Evolutionary conservation across 495 filamentous ascomycete genomes (phyloP).

Genomic region (Penicillium coprophilum): DNA sequence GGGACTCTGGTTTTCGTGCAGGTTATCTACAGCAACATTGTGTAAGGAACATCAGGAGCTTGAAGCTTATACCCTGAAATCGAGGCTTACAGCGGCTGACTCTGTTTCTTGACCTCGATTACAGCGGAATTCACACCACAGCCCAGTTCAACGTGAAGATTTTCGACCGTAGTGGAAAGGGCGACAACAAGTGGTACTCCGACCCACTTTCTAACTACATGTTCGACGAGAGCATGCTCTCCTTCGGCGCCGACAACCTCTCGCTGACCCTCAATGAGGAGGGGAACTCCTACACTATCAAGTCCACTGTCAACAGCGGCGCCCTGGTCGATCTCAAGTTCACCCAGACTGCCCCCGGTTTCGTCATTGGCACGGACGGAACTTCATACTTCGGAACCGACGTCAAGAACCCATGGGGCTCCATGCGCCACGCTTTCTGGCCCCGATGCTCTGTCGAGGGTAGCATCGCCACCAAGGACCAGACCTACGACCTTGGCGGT

Average conservation of each 20-base stretch:
- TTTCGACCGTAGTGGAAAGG: constrained; percentile 71
- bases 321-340: constrained; percentile 82
- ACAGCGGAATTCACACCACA: constrained; percentile 83
- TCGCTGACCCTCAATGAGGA: constrained; percentile 82
- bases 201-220: constrained; percentile 70
- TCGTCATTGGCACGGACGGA: constrained; percentile 83
- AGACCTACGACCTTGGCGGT: constrained; percentile 80
- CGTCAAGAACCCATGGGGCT: constrained; percentile 80
- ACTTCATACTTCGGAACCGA: constrained; percentile 85
- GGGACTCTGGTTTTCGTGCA: constrained; percentile 79
- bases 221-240: constrained; percentile 79
- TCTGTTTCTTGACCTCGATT: background rate
- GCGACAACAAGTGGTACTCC: constrained; percentile 73
- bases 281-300: constrained; percentile 76
- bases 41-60: constrained; percentile 54
- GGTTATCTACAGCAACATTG: constrained; percentile 97
- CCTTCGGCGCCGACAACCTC: constrained; percentile 80
- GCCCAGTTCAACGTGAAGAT: constrained; percentile 90
- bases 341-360: constrained; percentile 72
- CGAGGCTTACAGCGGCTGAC: background rate
- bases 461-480: constrained; percentile 77
- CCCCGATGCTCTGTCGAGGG: constrained; percentile 79
- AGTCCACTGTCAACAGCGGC: constrained; percentile 73
- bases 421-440: constrained; percentile 92
- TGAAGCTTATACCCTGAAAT: constrained; percentile 4